A percentile compares a stretch with the other conserved stretches of the same genome.
Evolutionary conservation across 345 rosid species (phyloP).

Genomic region (Acer yangbiense): DNA sequence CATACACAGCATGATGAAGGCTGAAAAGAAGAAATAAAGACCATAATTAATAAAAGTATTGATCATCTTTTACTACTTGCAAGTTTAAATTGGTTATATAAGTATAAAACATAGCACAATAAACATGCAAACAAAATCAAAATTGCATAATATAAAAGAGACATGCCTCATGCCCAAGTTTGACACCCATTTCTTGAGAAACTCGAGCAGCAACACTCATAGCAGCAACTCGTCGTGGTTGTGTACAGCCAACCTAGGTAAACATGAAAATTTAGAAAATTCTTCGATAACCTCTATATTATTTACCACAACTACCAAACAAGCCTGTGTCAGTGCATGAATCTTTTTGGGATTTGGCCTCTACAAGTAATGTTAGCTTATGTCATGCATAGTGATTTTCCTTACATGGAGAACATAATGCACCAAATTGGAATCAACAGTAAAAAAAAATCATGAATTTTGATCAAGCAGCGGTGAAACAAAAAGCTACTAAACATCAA

Average conservation of each 20-base stretch:
- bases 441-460: too few species aligned
- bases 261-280: slow-evolving; percentile 8
- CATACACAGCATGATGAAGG: neutral
- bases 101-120: neutral
- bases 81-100: neutral
- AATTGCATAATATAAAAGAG: slow-evolving; percentile 8
- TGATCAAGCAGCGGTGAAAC: neutral
- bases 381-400: neutral
- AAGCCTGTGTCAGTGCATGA: slow-evolving; percentile 1
- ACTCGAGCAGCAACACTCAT: slow-evolving; percentile 99
- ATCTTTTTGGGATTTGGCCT: neutral
- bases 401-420: neutral
- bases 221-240: slow-evolving; percentile 97
- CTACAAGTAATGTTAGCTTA: neutral
- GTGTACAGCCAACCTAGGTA: slow-evolving; percentile 91
- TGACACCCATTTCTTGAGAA: slow-evolving; percentile 98
- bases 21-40: neutral
- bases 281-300: slow-evolving; percentile 1
- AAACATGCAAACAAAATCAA: neutral
- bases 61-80: neutral
- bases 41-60: neutral
- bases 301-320: neutral
- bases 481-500: slow-evolving; percentile 1
- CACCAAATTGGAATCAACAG: neutral
- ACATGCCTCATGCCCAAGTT: slow-evolving; percentile 93